Evolutionary conservation across 495 filamentous ascomycete genomes (phyloP), one percentile per base, ranked within the genome.

Genomic region (Stereocaulon alpinum): DNA sequence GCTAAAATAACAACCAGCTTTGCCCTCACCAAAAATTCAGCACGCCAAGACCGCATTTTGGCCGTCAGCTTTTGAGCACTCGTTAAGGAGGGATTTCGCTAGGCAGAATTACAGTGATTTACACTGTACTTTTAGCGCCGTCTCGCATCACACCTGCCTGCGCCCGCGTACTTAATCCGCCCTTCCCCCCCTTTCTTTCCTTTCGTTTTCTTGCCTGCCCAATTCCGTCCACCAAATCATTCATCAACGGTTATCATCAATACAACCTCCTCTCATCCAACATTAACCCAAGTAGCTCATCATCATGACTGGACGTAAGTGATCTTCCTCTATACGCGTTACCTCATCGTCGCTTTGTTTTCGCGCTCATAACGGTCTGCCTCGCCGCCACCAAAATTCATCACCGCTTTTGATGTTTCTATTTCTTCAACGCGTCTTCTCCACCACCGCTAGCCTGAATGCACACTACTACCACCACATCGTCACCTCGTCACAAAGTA

Each of bases 261-360:
- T 11, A 34, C 9, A 50, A 17, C 43, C 57, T 34, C 17, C 40
- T 44, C 55, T n/a, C 6, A 17, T 55, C 34, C 56, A 42, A 24
- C 24, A 24, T 24, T 3, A 24, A 24, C 24, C 9, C 40, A 29
- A 58, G 24, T 60, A 59, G 55, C 48, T 67, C 63, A 68, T 72
- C 81, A 89, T 73, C 64, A 95, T 95, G 90, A 91, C 90, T 89
- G 90, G 90, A 88, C 90, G 90, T 95, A 82, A 88, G 90, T 91
- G 71, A 61, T 66, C 41, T 57, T 47, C 61, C 62, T 49, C 41
- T 50, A 40, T 20, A 30, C 40, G 24, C 20, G 54, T 20, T 53
- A 49, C 54, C 51, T 30, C 37, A 43, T 48, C 58, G 60, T 57
- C 56, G 48, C 55, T 32, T 49, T 48, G 61, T 45, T 60, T 70